Evolutionary conservation across 2,329 filamentous ascomycete genomes (phyloP).

Genomic region (Cercospora nicotianae): DNA sequence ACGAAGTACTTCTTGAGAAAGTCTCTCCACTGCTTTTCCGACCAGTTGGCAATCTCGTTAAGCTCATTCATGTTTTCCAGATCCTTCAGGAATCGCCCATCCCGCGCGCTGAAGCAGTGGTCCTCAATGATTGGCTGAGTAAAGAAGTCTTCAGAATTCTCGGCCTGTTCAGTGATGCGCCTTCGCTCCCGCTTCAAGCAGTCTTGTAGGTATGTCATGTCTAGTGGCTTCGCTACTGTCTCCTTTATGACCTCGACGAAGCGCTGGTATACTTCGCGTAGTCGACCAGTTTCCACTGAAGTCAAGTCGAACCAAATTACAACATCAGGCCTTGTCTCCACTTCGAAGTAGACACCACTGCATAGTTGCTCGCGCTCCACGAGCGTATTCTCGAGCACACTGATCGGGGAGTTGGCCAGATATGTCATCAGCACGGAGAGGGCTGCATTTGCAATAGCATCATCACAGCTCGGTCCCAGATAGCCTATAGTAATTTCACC

Average conservation of each 20-base stretch:
- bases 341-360: constrained; percentile 78
- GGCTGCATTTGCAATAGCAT: constrained; percentile 62
- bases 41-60: constrained; percentile 74
- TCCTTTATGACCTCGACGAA: constrained; percentile 82
- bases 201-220: constrained; percentile 87
- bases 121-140: constrained; percentile 85
- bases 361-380: constrained; percentile 92
- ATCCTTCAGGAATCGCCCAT: constrained; percentile 60
- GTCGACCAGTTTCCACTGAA: constrained; percentile 81
- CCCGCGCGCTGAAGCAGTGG: constrained; percentile 82
- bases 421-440: constrained; percentile 81
- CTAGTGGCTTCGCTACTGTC: constrained; percentile 74
- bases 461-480: constrained; percentile 78
- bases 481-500: constrained; percentile 86
- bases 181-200: constrained; percentile 80
- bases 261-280: constrained; percentile 79
- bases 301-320: constrained; percentile 84
- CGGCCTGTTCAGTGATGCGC: constrained; percentile 79
- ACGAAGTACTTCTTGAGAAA: constrained; percentile 83
- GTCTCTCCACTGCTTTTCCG: constrained; percentile 75
- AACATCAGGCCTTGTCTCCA: constrained; percentile 75
- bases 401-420: constrained; percentile 88
- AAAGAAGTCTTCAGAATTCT: constrained; percentile 78
- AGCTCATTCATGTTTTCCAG: constrained; percentile 52
- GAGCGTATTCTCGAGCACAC: constrained; percentile 84